Evolutionary conservation across 176 grass and related monocot species (phyloP).

Genomic region (Oryza longistaminata): DNA sequence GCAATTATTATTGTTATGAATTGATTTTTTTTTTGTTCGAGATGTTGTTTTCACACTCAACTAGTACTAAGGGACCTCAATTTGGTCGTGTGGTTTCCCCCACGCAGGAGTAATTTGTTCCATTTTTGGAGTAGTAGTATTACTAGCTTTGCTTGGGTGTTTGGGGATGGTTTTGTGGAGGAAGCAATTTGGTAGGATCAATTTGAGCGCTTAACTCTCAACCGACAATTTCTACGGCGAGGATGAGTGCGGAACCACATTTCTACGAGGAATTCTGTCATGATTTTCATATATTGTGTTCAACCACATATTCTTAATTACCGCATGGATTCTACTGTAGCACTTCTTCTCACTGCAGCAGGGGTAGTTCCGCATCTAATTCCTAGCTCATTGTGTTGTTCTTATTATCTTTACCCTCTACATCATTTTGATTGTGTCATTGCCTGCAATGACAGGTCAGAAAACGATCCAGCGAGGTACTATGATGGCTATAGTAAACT

Average conservation of each 20-base stretch:
- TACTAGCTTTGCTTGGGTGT: background rate
- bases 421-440: constrained; percentile 19
- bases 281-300: background rate
- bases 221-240: background rate
- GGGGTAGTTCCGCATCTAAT: background rate
- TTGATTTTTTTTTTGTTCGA: background rate
- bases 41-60: background rate
- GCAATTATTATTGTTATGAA: background rate
- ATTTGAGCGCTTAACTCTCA: background rate
- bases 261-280: background rate
- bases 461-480: constrained; percentile 71
- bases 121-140: background rate
- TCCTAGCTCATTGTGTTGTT: background rate
- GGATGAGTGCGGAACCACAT: background rate
- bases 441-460: constrained; percentile 49
- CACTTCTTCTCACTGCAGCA: background rate
- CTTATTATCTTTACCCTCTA: background rate
- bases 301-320: background rate
- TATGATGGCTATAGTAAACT: constrained; percentile 75
- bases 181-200: background rate
- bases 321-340: background rate
- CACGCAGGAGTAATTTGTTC: background rate
- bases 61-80: background rate
- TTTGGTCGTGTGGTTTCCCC: background rate
- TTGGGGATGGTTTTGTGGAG: background rate